Conservation (phyloP, 164 flowering plant species). For the Piper longum region DNA sequence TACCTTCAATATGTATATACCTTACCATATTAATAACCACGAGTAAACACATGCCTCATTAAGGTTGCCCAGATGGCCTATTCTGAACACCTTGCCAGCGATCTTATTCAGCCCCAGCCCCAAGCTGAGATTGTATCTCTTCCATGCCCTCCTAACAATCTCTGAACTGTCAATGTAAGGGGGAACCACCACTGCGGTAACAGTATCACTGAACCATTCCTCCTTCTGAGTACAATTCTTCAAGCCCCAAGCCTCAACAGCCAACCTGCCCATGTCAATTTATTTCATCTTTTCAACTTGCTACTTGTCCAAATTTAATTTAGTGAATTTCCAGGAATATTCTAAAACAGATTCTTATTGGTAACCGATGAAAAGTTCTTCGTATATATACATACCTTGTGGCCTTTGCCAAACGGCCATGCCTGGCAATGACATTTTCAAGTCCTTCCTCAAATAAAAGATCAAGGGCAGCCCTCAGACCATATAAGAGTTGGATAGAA, state of each 20-base stretch:
- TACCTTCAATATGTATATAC: background rate
- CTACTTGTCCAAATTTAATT: background rate
- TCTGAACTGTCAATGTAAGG: slow-evolving; percentile 77
- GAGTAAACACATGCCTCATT: slow-evolving; percentile 51
- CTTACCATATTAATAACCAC: background rate
- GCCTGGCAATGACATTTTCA: slow-evolving; percentile 86
- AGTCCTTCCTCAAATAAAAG: slow-evolving; percentile 93
- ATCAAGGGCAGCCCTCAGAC: slow-evolving; percentile 84
- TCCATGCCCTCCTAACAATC: slow-evolving; percentile 79
- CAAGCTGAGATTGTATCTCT: slow-evolving; percentile 85
- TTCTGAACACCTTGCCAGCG: slow-evolving; percentile 95
- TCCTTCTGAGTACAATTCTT: slow-evolving; percentile 88
- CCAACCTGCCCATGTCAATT: slow-evolving; percentile 40
- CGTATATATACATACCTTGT: slow-evolving; percentile 35
- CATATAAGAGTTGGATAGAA: slow-evolving; percentile 86
- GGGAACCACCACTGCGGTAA: slow-evolving; percentile 92
- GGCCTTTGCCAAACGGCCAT: slow-evolving; percentile 67
- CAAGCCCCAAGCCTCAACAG: slow-evolving; percentile 98
- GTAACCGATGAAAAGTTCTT: too few species aligned
- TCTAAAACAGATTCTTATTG: too few species aligned
- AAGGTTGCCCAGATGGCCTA: slow-evolving; percentile 95
- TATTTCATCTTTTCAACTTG: background rate
- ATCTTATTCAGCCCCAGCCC: slow-evolving; percentile 95
- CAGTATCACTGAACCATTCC: slow-evolving; percentile 93
- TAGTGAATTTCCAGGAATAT: background rate